Conservation (phyloP, 1,139 yeast genomes). For the Suhomyces kunorum region DNA sequence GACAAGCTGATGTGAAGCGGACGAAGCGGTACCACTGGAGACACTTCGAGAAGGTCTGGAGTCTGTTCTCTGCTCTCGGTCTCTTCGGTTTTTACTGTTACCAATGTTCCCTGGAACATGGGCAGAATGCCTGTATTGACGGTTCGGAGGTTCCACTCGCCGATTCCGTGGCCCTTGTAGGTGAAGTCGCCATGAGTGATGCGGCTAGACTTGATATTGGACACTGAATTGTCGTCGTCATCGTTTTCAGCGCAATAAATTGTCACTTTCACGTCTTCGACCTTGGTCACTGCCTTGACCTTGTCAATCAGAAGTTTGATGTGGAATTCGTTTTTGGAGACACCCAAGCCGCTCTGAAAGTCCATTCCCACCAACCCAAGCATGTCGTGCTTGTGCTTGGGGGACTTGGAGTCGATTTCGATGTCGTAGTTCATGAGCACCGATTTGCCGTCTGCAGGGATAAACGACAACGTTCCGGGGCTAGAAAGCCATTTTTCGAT, state of each 20-base stretch:
- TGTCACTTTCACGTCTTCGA: conserved; percentile 59
- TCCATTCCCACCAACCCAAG: conserved; percentile 64
- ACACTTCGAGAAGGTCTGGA: conserved; percentile 11
- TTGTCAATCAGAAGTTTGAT: conserved; percentile 58
- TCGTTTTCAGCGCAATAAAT: conserved; percentile 38
- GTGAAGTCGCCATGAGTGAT: conserved; percentile 74
- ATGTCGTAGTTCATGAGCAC: conserved; percentile 65
- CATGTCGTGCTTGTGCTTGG: conserved; percentile 24
- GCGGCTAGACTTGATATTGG: conserved; percentile 52
- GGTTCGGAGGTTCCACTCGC: conserved; percentile 71
- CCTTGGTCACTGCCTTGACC: conserved; percentile 49
- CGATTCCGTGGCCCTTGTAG: conserved; percentile 51
- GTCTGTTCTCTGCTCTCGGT: conserved; percentile 8
- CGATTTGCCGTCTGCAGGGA: conserved; percentile 88
- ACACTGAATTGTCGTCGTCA: conserved; percentile 6
- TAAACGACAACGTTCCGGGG: conserved; percentile 55
- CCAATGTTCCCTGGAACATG: conserved; percentile 58
- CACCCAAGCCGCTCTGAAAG: conserved; percentile 62
- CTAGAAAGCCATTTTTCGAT: conserved; percentile 43
- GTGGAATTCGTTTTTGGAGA: conserved; percentile 71
- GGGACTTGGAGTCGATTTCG: conserved; percentile 41
- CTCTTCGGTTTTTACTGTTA: conserved; percentile 20
- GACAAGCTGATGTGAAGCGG: conserved; percentile 57
- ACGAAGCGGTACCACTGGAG: conserved; percentile 24
- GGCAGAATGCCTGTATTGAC: conserved; percentile 70